These are phyloP conservation scores for Isatis tinctoria DNA, from an alignment of 345 rosid species.

Conservation along the genomic window DNA sequence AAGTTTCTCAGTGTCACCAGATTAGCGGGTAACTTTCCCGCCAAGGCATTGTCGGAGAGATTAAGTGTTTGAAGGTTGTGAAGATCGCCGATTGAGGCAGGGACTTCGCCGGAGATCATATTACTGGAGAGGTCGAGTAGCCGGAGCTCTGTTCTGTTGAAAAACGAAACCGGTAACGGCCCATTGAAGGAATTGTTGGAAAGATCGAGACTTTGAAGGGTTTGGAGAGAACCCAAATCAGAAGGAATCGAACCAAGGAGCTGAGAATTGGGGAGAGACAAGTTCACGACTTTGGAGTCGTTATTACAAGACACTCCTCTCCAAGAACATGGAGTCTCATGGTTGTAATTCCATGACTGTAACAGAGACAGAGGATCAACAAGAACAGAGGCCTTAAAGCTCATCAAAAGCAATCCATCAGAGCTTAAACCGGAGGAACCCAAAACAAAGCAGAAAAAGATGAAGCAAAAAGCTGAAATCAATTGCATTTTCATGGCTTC, in stretches of 20 bases:
- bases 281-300: constrained; percentile 41
- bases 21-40: constrained; percentile 58
- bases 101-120: constrained; percentile 30
- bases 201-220: constrained; percentile 52
- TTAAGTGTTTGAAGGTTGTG: constrained; percentile 30
- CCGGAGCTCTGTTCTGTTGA: constrained; percentile 15
- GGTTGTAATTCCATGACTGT: constrained; percentile 49
- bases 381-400: constrained; percentile 57
- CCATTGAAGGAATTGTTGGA: constrained; percentile 35
- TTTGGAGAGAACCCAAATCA: constrained; percentile 51
- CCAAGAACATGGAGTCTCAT: constrained; percentile 79
- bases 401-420: constrained; percentile 66
- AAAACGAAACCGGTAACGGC: constrained; percentile 20
- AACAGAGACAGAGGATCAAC: constrained; percentile 59
- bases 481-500: constrained; percentile 30
- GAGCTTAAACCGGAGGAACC: constrained; percentile 41
- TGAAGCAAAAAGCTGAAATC: neutral
- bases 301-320: constrained; percentile 55
- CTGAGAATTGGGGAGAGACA: constrained; percentile 63
- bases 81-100: constrained; percentile 14
- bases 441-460: constrained; percentile 21
- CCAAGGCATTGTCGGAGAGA: constrained; percentile 71
- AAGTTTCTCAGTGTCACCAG: constrained; percentile 43
- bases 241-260: constrained; percentile 70
- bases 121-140: constrained; percentile 25